phyloP scores from a whole-genome alignment of 176 grass and related monocot species.

The Canna indica region DNA sequence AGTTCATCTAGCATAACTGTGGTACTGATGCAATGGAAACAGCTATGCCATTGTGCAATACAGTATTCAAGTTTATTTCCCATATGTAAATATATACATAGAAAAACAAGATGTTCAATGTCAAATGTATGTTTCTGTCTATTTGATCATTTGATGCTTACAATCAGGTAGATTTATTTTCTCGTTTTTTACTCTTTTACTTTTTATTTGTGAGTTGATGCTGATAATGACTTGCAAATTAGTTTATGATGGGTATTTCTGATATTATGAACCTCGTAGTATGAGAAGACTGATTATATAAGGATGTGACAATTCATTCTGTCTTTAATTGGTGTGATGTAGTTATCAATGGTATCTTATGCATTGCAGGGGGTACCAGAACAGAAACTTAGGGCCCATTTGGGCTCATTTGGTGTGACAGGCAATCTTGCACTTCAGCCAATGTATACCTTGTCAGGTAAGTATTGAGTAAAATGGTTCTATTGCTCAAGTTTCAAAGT shows the following conservation, averaged over 20 bases:
- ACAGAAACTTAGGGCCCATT: conserved; percentile 85
- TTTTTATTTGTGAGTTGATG: not conserved
- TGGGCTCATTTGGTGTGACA: conserved; percentile 80
- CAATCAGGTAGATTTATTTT: no score
- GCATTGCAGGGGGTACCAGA: conserved; percentile 80
- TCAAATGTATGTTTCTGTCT: not conserved
- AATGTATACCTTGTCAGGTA: conserved; percentile 95
- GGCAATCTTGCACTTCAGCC: conserved; percentile 89
- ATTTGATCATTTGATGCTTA: no score
- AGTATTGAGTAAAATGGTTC: not conserved
- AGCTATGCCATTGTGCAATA: not conserved
- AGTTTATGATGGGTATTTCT: not conserved
- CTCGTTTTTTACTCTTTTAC: no score
- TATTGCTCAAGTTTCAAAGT: not conserved
- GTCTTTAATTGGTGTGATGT: not conserved
- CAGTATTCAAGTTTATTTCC: not conserved
- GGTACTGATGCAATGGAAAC: not conserved
- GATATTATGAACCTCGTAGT: not conserved
- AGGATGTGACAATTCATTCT: not conserved
- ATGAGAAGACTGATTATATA: not conserved
- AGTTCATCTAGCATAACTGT: no score
- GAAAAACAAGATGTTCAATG: not conserved
- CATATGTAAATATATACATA: not conserved
- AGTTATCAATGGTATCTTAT: conserved; percentile 10
- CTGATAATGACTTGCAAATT: not conserved